Percentiles rank a stretch among this genome's conserved stretches.
Evolutionary conservation across 805 yeast genomes (phyloP).

Genomic region (Candida pseudofarinosa): DNA sequence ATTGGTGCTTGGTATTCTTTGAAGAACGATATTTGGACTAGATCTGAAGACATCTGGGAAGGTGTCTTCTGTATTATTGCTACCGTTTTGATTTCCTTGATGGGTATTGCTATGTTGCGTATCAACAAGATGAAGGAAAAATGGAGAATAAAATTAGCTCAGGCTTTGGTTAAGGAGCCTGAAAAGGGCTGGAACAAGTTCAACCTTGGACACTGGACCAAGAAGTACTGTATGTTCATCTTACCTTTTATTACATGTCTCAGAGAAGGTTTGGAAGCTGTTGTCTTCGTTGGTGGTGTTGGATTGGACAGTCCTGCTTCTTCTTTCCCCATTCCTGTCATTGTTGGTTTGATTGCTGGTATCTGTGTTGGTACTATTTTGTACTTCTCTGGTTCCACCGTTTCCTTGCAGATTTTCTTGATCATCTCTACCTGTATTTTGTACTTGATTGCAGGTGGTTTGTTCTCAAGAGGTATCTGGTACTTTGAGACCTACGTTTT

Average conservation of each 20-base stretch:
- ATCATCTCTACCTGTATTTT: constrained; percentile 83
- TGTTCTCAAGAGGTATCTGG: constrained; percentile 94
- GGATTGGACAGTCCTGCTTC: constrained; percentile 32
- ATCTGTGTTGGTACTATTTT: constrained; percentile 60
- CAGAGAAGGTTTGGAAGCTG: constrained; percentile 82
- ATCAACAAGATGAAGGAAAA: constrained; percentile 94
- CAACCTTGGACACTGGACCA: constrained; percentile 29
- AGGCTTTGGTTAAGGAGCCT: constrained; percentile 65
- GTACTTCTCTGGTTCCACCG: constrained; percentile 76
- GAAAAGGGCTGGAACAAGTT: constrained; percentile 45
- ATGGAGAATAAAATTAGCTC: constrained; percentile 94
- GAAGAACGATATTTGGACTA: constrained; percentile 78
- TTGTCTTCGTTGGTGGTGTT: constrained; percentile 45
- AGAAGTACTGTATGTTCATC: constrained; percentile 83
- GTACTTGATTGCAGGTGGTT: constrained; percentile 86
- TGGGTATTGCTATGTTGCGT: constrained; percentile 97
- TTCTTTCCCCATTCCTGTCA: constrained; percentile 91
- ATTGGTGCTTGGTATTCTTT: constrained; percentile 88
- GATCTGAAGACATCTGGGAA: constrained; percentile 94
- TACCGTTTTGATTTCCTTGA: constrained; percentile 77
- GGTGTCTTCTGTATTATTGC: constrained; percentile 92
- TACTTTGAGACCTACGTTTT: constrained; percentile 69
- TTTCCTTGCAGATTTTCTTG: constrained; percentile 85
- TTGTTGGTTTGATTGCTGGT: constrained; percentile 83
- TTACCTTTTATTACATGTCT: constrained; percentile 87